Percentiles rank a stretch among this genome's conserved stretches.
phyloP scores from a whole-genome alignment of 129 eudicot genomes.

The Escallonia rubra region DNA sequence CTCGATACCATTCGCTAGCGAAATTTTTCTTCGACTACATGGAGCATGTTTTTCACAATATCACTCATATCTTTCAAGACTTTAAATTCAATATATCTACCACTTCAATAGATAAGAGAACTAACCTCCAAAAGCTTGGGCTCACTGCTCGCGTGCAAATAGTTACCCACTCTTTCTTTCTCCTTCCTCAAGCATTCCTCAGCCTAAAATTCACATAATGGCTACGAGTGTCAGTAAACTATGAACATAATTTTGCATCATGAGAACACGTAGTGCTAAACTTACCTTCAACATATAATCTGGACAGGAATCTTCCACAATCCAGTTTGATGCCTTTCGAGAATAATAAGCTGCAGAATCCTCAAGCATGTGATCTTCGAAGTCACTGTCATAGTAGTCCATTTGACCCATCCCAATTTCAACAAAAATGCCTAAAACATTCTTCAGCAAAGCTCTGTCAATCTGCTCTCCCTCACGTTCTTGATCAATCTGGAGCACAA shows the following conservation, averaged over 20 bases:
- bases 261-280: neutral
- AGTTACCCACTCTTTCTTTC: conserved; percentile 73
- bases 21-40: no score
- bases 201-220: conserved; percentile 37
- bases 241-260: neutral
- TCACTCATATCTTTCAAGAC: no score
- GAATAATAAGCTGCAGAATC: conserved; percentile 77
- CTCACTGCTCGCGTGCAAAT: conserved; percentile 80
- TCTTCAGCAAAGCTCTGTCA: conserved; percentile 64
- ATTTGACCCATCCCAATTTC: conserved; percentile 71
- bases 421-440: conserved; percentile 56
- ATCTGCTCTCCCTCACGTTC: conserved; percentile 89
- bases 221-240: conserved; percentile 4
- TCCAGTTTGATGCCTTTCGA: conserved; percentile 86
- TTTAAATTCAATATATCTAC: neutral
- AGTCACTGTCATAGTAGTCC: conserved; percentile 60
- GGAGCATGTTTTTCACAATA: no score
- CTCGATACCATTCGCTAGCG: no score
- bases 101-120: conserved; percentile 6
- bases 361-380: conserved; percentile 55
- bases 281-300: conserved; percentile 83
- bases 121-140: conserved; percentile 81
- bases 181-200: conserved; percentile 85
- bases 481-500: conserved; percentile 49
- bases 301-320: conserved; percentile 81